These are phyloP conservation scores for Capronia epimyces DNA, from an alignment of 2,329 filamentous ascomycete genomes.

Conservation along the genomic window DNA sequence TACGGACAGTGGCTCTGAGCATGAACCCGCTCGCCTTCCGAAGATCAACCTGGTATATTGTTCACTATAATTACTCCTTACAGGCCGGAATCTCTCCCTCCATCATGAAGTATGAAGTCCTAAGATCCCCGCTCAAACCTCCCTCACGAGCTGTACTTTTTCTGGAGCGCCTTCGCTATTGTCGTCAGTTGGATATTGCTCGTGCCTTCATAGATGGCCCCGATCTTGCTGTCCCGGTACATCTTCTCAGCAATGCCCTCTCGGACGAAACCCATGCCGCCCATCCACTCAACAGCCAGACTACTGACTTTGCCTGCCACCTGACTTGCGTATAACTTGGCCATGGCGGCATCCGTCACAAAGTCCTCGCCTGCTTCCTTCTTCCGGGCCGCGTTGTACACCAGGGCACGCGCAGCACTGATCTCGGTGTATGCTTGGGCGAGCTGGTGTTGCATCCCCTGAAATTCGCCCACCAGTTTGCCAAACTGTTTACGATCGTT, in stretches of 20 bases:
- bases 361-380: conserved; percentile 98
- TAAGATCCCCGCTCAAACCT: not conserved
- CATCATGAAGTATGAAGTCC: too few species aligned
- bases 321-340: conserved; percentile 90
- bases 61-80: too few species aligned
- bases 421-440: conserved; percentile 96
- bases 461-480: conserved; percentile 87
- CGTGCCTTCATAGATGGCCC: conserved; percentile 87
- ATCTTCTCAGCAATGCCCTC: conserved; percentile 98
- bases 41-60: not conserved
- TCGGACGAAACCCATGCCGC: conserved; percentile 95
- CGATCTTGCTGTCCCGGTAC: conserved; percentile 97
- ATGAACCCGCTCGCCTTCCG: too few species aligned
- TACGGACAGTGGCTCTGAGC: not conserved
- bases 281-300: conserved; percentile 96
- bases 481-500: conserved; percentile 98
- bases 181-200: conserved; percentile 65
- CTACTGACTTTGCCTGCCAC: conserved; percentile 82
- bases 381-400: conserved; percentile 94
- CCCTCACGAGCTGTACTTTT: conserved; percentile 56
- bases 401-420: conserved; percentile 78
- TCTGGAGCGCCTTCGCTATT: conserved; percentile 65
- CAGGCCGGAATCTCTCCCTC: not conserved
- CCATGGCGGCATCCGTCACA: conserved; percentile 94
- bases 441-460: conserved; percentile 98